Base-by-base conservation (phyloP, 495 filamentous ascomycete species). In the Penicillium mononematosum region DNA sequence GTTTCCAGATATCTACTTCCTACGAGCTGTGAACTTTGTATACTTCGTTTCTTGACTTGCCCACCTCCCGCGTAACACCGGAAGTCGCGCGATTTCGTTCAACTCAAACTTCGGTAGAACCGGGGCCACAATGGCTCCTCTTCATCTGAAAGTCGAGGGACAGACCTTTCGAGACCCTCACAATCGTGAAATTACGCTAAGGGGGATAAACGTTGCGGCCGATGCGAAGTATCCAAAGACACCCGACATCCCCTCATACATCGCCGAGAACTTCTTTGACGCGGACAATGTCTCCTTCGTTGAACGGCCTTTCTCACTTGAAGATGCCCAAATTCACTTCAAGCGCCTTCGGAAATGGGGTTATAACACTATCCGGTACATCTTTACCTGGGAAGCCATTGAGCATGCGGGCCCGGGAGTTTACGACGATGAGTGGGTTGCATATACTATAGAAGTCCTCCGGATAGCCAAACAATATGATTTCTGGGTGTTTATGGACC, bases 341-440 rank as follows among this genome's bases (percentile, higher is more conserved):
- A 83, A 88, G n/a, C 78, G 91, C 32, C 72, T 98, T 50, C 86
- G 87, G 58, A 88, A 86, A 58, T 96, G 83, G 78, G 94, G 94
- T 7, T 98, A 96, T 72, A 98, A 97, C 71, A 90, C 89, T 1
- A 93, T 98, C 50, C 82, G 94, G 64, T 98, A 98, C 68, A 81
- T 98, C 58, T 98, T 96, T 69, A 98, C 93, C 0, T 98, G 94
- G 94, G 94, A 98, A 70, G 93, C 94, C n/a, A 93, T 98, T 65
- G 94, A 98, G 75, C 86, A 91, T 56, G 86, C 86, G 12, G 94
- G 92, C 0, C 94, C 94, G n/a, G 91, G 92, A 1, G 88, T 80
- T 59, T 98, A 98, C 71, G 94, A 98, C 59, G 88, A 98, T 64
- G 88, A 91, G 58, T 98, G 90, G 88, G 89, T 96, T 58, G 73